Evolutionary conservation across 257 asterid genomes (phyloP).

Genomic region (Solanum virginianum): DNA sequence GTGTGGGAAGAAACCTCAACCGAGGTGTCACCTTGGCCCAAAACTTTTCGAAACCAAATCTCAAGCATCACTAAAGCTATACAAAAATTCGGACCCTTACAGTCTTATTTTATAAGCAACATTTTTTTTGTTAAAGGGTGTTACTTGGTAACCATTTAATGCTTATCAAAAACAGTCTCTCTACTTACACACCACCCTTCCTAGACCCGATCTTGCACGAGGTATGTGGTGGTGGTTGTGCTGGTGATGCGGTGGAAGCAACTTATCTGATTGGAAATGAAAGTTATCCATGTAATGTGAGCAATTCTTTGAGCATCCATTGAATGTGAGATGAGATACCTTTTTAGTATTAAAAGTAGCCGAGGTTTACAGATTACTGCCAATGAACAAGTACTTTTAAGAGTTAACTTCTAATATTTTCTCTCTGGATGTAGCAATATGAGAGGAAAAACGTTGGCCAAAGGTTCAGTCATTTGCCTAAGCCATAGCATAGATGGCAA

Average conservation of each 20-base stretch:
- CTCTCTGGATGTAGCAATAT: too few species aligned
- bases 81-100: too few species aligned
- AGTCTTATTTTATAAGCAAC: too few species aligned
- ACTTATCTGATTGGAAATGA: background rate
- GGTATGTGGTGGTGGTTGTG: background rate
- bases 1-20: too few species aligned
- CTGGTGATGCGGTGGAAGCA: background rate
- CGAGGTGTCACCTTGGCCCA: too few species aligned
- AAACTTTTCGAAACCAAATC: too few species aligned
- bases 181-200: background rate
- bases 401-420: background rate
- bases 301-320: background rate
- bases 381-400: background rate
- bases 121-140: too few species aligned
- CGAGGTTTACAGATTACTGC: background rate
- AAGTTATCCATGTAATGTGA: background rate
- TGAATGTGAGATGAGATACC: background rate
- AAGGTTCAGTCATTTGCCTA: background rate
- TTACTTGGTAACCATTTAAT: background rate
- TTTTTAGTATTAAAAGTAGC: background rate
- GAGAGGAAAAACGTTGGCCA: background rate
- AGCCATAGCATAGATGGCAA: background rate
- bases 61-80: too few species aligned
- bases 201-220: background rate
- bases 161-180: background rate